Conservation (phyloP, 768 basidiomycete genomes). For the Suillus subaureus region DNA sequence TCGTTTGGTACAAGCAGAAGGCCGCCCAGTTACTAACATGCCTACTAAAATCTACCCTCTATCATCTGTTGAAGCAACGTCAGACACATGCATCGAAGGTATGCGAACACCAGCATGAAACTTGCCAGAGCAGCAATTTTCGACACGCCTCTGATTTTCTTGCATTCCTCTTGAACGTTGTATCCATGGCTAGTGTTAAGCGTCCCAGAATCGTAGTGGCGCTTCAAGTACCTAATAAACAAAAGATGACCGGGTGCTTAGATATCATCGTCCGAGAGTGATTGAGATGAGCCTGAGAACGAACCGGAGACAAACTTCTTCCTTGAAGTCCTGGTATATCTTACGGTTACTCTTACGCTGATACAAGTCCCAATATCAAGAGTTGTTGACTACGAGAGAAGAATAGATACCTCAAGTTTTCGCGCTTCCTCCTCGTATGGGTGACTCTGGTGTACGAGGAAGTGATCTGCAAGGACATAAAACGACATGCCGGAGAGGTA, state of each 20-base stretch:
- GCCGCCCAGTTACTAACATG: not conserved
- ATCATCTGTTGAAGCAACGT: not conserved
- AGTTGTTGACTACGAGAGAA: constrained; percentile 5
- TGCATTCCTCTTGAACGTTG: constrained; percentile 65
- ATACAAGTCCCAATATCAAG: not conserved
- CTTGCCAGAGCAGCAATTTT: constrained; percentile 43
- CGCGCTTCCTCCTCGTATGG: constrained; percentile 76
- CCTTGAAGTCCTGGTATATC: constrained; percentile 76
- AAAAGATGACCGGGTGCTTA: constrained; percentile 1
- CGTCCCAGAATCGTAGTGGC: constrained; percentile 51
- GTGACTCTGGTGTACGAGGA: constrained; percentile 87
- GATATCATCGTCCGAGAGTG: not conserved
- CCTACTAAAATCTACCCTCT: not conserved
- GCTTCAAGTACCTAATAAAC: constrained; percentile 58
- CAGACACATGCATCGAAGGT: not conserved
- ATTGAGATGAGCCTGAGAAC: not conserved
- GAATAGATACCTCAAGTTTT: constrained; percentile 58
- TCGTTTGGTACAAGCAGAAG: not conserved
- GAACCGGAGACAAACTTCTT: constrained; percentile 72
- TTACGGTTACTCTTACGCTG: constrained; percentile 78
- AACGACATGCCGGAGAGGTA: constrained; percentile 84
- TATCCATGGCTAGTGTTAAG: constrained; percentile 38
- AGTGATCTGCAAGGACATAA: constrained; percentile 85
- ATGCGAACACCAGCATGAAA: not conserved
- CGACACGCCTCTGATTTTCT: constrained; percentile 56